A percentile compares a stretch with the other conserved stretches of the same genome.
These are phyloP conservation scores for Hypoxylon rubiginosum DNA, from an alignment of 2,329 filamentous ascomycete species.

Conservation along the genomic window DNA sequence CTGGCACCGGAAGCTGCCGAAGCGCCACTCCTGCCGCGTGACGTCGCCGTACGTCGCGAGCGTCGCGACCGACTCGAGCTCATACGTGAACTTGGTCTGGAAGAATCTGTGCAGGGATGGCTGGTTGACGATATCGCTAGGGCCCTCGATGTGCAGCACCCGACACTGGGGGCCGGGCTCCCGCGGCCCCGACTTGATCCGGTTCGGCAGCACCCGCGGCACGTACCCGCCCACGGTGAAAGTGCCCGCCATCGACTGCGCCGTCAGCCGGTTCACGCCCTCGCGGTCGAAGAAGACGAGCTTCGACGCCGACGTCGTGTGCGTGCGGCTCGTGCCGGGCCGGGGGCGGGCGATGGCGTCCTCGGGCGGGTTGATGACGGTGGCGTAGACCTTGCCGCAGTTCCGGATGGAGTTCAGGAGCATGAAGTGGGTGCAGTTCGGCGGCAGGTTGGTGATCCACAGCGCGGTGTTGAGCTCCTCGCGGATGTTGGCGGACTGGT, in stretches of 20 bases:
- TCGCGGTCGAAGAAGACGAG: slow-evolving; percentile 64
- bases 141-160: slow-evolving; percentile 65
- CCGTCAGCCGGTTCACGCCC: slow-evolving; percentile 63
- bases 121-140: slow-evolving; percentile 59
- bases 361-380: slow-evolving; percentile 65
- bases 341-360: slow-evolving; percentile 48
- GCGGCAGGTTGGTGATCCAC: slow-evolving; percentile 66
- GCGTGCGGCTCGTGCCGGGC: background rate
- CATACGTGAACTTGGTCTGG: slow-evolving; percentile 58
- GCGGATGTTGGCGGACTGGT: slow-evolving; percentile 57
- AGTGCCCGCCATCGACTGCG: slow-evolving; percentile 56
- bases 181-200: slow-evolving; percentile 59
- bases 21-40: slow-evolving; percentile 63
- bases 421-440: slow-evolving; percentile 56
- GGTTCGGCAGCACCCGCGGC: slow-evolving; percentile 61
- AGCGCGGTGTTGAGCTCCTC: slow-evolving; percentile 63
- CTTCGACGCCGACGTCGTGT: slow-evolving; percentile 52
- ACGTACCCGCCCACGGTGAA: slow-evolving; percentile 58
- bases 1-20: slow-evolving; percentile 69
- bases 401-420: slow-evolving; percentile 61
- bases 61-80: slow-evolving; percentile 60
- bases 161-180: slow-evolving; percentile 55
- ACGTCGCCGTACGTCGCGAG: slow-evolving; percentile 40
- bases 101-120: slow-evolving; percentile 58
- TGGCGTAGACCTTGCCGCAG: slow-evolving; percentile 65